Conservation (phyloP, 768 basidiomycete genomes). For the Gloeophyllum trabeum region DNA sequence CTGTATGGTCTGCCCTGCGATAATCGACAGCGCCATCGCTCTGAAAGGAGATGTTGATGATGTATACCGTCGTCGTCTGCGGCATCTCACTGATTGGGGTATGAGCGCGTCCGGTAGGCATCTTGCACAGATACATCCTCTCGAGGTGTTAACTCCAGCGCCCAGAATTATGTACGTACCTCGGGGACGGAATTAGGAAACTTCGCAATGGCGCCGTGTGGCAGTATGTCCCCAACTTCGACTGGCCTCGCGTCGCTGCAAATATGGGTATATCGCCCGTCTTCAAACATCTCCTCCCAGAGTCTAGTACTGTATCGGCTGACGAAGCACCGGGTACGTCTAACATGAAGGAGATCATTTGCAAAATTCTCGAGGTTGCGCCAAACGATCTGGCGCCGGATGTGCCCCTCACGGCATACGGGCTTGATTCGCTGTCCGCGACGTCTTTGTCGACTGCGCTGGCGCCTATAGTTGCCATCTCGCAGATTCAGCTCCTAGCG, state of each 20-base stretch:
- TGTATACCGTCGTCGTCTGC: neutral
- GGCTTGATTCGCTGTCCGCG: too few relatives aligned
- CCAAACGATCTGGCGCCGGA: too few relatives aligned
- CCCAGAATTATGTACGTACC: neutral
- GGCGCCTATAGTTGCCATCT: too few relatives aligned
- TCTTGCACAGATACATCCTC: too few relatives aligned
- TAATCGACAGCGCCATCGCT: neutral
- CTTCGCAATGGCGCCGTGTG: neutral
- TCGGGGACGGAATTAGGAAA: neutral
- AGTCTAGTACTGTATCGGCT: too few relatives aligned
- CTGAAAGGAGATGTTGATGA: neutral
- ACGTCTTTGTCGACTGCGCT: too few relatives aligned
- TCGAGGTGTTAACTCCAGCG: too few relatives aligned
- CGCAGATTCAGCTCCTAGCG: too few relatives aligned
- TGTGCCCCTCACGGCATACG: too few relatives aligned
- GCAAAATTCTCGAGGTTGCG: neutral
- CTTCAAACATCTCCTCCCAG: neutral
- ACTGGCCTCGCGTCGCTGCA: neutral
- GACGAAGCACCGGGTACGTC: neutral
- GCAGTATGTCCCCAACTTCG: neutral
- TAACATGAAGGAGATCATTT: neutral
- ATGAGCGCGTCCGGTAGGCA: neutral
- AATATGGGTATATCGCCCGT: neutral
- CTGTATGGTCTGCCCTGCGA: constrained; percentile 1
- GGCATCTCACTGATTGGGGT: neutral